Evolutionary conservation across 352 stramenopile genomes (phyloP).

Genomic region (Thraustochytrium striatum): DNA sequence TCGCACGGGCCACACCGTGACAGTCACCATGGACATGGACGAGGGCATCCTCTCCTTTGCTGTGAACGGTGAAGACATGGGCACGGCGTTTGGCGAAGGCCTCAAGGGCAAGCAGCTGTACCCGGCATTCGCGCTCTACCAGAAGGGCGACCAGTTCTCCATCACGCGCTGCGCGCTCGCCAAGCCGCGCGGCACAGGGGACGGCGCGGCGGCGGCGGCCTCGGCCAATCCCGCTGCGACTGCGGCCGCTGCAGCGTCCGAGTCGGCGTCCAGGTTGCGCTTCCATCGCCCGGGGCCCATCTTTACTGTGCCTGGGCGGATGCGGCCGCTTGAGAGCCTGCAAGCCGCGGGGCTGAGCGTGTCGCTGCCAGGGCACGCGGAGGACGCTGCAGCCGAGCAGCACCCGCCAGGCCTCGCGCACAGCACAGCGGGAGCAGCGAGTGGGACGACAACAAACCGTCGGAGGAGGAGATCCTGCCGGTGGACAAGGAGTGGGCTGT

Average conservation of each 20-base stretch:
- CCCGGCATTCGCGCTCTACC: slow-evolving; percentile 82
- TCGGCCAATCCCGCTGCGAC: neutral
- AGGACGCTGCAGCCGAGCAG: neutral
- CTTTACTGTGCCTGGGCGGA: neutral
- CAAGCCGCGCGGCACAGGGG: neutral
- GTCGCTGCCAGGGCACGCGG: neutral
- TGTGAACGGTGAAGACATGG: slow-evolving; percentile 78
- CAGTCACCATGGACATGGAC: slow-evolving; percentile 72
- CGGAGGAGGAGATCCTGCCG: neutral
- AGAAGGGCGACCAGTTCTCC: slow-evolving; percentile 79
- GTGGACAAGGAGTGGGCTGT: slow-evolving; percentile 19
- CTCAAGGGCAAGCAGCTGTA: slow-evolving; percentile 58
- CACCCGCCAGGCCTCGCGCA: neutral
- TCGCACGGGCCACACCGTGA: slow-evolving; percentile 74
- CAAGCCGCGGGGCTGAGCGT: neutral
- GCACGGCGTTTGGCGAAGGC: slow-evolving; percentile 67
- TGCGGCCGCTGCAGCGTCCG: neutral
- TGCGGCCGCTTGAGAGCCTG: neutral
- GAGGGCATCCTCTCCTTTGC: slow-evolving; percentile 75
- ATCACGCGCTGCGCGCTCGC: slow-evolving; percentile 53
- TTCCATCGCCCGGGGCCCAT: slow-evolving; percentile 34
- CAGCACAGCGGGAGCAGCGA: neutral
- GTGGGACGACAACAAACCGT: slow-evolving; percentile 45
- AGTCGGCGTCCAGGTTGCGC: neutral
- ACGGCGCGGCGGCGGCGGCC: neutral